Evolutionary conservation across 805 yeast genomes (phyloP), one percentile per base, ranked within the genome.

Genomic region (Candida insectalens): DNA sequence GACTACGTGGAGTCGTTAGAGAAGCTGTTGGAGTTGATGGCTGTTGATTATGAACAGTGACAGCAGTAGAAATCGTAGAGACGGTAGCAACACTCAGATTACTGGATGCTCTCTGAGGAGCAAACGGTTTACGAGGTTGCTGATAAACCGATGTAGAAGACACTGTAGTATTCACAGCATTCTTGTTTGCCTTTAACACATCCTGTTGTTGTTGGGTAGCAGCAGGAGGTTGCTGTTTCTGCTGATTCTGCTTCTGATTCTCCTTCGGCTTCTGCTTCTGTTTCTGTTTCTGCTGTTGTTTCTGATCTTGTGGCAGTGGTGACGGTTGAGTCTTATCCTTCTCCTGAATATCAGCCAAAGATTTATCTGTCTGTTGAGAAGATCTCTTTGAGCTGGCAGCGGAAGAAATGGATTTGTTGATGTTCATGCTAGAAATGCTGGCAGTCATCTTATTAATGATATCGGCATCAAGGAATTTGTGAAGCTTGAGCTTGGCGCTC

Each of bases 401-500:
- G n/a, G n/a, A n/a, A n/a, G n/a, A n/a, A n/a, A n/a, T n/a, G n/a
- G n/a, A 33, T 27, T 44, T 54, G 32, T 32, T 41, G 29, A 57
- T 36, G 30, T 55, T 55, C 60, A 59, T 55, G 9, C 48, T 49
- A 3, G 62, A 55, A 5, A 59, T 59, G 37, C 61, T 57, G 25
- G 59, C 60, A 2, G 63, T 50, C 55, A 59, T 59, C 35, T 51
- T 52, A 34, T 49, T 50, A 13, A 59, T 59, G 18, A 57, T 57
- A 21, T 50, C 48, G 14, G 55, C 57, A 34, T 52, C 61, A 35
- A 60, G 39, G 36, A 55, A 69, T 35, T 60, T 63, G 37, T 65
- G 64, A 35, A 69, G 57, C 27, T 56, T 57, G 43, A 62, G 51
- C 34, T 59, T 56, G 1, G 77, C 69, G 17, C 60, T 57, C 40